Conservation (phyloP, 2,329 filamentous ascomycete genomes). For the Hyphodiscus sp. region DNA sequence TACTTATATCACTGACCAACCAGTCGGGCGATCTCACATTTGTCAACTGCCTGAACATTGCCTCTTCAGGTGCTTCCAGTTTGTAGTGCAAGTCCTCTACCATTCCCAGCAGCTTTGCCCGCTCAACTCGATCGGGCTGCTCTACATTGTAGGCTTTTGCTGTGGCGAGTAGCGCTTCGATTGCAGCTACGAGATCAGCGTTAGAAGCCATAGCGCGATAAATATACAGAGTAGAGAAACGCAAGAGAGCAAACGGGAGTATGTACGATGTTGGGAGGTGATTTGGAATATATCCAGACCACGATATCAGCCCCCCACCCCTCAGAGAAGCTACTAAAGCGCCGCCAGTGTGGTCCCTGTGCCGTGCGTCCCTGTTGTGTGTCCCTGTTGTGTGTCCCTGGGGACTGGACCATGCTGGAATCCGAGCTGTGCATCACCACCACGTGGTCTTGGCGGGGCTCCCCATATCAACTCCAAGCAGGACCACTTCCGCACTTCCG, state of each 20-base stretch:
- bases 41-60: constrained; percentile 25
- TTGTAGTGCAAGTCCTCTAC: constrained; percentile 18
- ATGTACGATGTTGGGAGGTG: too few species aligned
- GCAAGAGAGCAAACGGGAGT: not conserved
- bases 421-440: too few species aligned
- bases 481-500: too few species aligned
- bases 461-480: too few species aligned
- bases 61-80: constrained; percentile 23
- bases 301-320: too few species aligned
- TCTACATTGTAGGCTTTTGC: constrained; percentile 15
- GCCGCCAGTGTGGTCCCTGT: too few species aligned
- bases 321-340: too few species aligned
- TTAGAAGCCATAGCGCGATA: not conserved
- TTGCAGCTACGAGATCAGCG: constrained; percentile 8
- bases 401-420: too few species aligned
- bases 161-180: constrained; percentile 12
- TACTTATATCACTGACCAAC: not conserved
- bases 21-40: constrained; percentile 15
- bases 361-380: too few species aligned
- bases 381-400: too few species aligned
- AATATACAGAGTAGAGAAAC: not conserved
- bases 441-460: too few species aligned
- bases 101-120: constrained; percentile 9
- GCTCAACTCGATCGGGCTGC: constrained; percentile 3
- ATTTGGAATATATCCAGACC: too few species aligned